Percentiles rank a stretch among this genome's conserved stretches.
phyloP scores from a whole-genome alignment of 352 stramenopile genomes.

The Pythium phragmitis region DNA sequence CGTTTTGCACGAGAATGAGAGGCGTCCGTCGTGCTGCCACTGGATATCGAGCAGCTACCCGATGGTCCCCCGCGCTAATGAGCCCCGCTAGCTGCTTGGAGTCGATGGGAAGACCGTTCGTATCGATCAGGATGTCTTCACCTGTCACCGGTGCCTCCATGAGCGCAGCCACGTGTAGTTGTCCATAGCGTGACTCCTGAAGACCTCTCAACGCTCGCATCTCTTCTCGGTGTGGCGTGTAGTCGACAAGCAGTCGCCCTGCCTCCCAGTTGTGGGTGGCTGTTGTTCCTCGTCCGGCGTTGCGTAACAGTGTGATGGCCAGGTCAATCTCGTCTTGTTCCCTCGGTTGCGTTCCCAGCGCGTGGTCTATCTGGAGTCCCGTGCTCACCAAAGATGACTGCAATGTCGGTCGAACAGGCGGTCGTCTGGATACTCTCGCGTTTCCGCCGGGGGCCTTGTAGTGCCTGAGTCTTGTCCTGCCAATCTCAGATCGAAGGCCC shows the following conservation, averaged over 20 bases:
- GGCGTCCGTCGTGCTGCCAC: background rate
- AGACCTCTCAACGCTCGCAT: background rate
- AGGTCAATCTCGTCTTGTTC: constrained; percentile 1
- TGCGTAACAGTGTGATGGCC: background rate
- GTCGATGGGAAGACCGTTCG: background rate
- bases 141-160: background rate
- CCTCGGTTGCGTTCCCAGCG: background rate
- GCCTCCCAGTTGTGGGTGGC: background rate
- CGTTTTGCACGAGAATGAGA: background rate
- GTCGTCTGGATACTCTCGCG: background rate
- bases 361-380: background rate
- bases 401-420: background rate
- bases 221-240: background rate
- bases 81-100: background rate
- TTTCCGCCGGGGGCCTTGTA: background rate
- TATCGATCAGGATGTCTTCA: background rate
- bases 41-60: background rate
- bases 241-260: background rate
- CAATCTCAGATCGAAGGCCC: background rate
- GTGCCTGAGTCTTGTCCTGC: background rate
- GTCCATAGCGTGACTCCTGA: background rate
- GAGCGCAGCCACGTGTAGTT: background rate
- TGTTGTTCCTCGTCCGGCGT: background rate
- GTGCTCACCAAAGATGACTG: background rate
- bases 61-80: background rate